Conservation (phyloP, 1,284 basidiomycete genomes). For the Fomitopsis palustris region DNA sequence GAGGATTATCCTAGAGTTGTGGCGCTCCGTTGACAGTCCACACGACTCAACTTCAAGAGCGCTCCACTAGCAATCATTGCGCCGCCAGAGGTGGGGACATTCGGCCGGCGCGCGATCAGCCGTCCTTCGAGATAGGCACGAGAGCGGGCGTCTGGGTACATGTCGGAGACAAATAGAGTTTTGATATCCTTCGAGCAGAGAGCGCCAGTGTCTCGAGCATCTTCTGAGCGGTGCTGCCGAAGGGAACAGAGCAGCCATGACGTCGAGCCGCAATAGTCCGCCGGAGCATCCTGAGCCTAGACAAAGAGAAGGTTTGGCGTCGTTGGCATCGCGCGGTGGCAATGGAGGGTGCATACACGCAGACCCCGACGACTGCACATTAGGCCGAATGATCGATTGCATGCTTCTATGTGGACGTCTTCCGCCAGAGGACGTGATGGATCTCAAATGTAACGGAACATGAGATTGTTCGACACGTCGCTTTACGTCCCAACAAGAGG, state of each 20-base stretch:
- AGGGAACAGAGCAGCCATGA: no score
- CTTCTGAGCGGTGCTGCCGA: neutral
- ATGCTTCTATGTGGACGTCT: neutral
- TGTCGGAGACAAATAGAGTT: neutral
- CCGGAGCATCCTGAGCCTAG: neutral
- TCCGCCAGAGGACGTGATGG: neutral
- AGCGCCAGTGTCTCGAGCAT: neutral
- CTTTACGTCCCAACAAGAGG: neutral
- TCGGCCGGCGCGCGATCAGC: neutral
- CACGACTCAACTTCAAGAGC: neutral
- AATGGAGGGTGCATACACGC: no score
- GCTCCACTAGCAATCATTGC: neutral
- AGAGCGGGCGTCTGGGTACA: neutral
- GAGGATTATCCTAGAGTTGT: neutral
- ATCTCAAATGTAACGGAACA: neutral
- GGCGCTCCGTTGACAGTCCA: neutral
- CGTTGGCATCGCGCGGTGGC: no score
- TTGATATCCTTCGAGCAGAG: neutral
- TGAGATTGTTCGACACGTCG: neutral
- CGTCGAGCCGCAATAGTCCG: neutral
- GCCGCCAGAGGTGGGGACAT: neutral
- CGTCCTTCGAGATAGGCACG: neutral
- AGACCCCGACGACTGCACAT: neutral
- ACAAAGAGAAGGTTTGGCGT: neutral
- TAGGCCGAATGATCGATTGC: neutral